Evolutionary conservation across 1,139 yeast species (phyloP).

Genomic region (Geotrichum armillariae): DNA sequence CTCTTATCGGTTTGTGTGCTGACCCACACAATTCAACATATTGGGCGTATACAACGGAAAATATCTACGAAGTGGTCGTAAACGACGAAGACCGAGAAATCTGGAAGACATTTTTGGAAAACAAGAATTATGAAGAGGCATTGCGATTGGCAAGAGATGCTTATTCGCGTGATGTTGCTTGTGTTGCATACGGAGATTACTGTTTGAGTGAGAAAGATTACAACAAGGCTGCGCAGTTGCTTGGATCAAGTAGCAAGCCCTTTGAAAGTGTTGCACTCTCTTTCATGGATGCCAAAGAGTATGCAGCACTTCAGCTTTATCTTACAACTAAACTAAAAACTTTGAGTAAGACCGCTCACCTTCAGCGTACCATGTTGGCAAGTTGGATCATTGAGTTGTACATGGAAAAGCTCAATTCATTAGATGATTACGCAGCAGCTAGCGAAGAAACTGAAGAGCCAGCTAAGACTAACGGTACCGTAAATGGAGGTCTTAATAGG

Average conservation of each 20-base stretch:
- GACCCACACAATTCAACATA: conserved; percentile 57
- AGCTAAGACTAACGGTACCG: conserved; percentile 26
- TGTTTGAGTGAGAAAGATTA: conserved; percentile 42
- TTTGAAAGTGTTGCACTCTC: conserved; percentile 70
- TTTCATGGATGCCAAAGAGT: conserved; percentile 50
- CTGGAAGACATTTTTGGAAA: conserved; percentile 70
- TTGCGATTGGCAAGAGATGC: conserved; percentile 49
- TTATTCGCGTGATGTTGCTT: conserved; percentile 53
- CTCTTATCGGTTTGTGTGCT: conserved; percentile 55
- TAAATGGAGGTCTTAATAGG: conserved; percentile 23
- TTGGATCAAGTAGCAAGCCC: conserved; percentile 66
- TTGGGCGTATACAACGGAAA: conserved; percentile 57
- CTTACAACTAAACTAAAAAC: conserved; percentile 52
- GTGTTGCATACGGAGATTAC: conserved; percentile 64
- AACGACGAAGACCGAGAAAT: conserved; percentile 70
- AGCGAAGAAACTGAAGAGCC: conserved; percentile 22
- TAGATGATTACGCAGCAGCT: conserved; percentile 45
- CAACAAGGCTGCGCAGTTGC: conserved; percentile 57
- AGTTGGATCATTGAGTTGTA: conserved; percentile 80
- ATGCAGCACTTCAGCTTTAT: conserved; percentile 56
- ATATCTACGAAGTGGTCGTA: conserved; percentile 66
- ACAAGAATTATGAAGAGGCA: conserved; percentile 69
- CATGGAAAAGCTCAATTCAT: conserved; percentile 49
- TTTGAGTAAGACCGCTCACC: conserved; percentile 43
- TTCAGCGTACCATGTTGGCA: conserved; percentile 65